Evolutionary conservation across 1,284 basidiomycete species (phyloP).

Genomic region (Malassezia furfur): DNA sequence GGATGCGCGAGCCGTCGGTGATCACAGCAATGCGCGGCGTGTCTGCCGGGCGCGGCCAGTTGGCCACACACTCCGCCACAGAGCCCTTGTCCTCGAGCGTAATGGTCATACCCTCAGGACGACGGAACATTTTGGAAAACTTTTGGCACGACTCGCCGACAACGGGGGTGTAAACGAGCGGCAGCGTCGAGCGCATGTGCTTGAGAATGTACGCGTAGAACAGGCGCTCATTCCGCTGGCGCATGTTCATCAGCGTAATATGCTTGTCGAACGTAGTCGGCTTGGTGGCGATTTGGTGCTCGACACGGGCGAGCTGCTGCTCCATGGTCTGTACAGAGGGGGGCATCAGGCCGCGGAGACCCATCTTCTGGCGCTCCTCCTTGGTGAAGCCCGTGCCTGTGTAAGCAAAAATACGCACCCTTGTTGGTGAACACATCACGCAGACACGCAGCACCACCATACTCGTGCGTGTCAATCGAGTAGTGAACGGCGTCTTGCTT

Average conservation of each 20-base stretch:
- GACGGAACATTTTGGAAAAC: conserved; percentile 60
- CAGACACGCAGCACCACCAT: conserved; percentile 33
- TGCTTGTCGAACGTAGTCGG: conserved; percentile 64
- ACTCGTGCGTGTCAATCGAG: conserved; percentile 25
- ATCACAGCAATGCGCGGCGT: conserved; percentile 49
- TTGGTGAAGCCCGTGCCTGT: conserved; percentile 58
- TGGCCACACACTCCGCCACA: conserved; percentile 61
- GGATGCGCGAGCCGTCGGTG: conserved; percentile 77
- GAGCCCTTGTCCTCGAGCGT: conserved; percentile 62
- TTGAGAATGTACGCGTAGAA: conserved; percentile 58
- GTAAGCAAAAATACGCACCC: conserved; percentile 23
- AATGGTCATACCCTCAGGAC: conserved; percentile 56
- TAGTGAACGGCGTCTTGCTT: conserved; percentile 25
- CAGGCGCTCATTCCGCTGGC: conserved; percentile 61
- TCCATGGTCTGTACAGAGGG: conserved; percentile 54
- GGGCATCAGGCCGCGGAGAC: conserved; percentile 62
- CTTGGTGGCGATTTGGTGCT: conserved; percentile 65
- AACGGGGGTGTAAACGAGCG: conserved; percentile 75
- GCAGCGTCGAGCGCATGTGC: conserved; percentile 57
- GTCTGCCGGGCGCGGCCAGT: conserved; percentile 60
- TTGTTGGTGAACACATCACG: conserved; percentile 41
- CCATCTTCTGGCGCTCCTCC: conserved; percentile 61
- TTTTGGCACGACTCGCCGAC: conserved; percentile 84
- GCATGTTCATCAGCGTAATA: conserved; percentile 67
- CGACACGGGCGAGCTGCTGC: conserved; percentile 57